These are phyloP conservation scores for Globisporangium nodosum DNA, from an alignment of 352 stramenopile species.

Conservation along the genomic window DNA sequence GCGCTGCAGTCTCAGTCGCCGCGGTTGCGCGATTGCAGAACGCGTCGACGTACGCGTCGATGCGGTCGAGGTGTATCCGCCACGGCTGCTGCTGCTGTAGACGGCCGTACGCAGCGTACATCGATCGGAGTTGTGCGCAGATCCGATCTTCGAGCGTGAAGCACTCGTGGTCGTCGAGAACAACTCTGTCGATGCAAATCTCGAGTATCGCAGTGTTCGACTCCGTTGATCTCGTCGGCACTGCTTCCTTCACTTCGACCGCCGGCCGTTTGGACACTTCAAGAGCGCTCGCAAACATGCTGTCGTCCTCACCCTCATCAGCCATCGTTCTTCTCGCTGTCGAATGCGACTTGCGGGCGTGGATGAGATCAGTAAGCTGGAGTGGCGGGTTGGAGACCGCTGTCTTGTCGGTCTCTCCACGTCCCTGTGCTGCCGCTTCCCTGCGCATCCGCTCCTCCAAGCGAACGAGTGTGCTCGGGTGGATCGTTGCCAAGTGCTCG, in stretches of 20 bases:
- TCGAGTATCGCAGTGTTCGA: conserved; percentile 25
- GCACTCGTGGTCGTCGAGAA: conserved; percentile 69
- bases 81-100: conserved; percentile 50
- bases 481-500: conserved; percentile 24
- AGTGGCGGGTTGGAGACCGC: not conserved
- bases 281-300: not conserved
- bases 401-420: not conserved
- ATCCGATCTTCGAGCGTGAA: conserved; percentile 67
- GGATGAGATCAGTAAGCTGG: conserved; percentile 6
- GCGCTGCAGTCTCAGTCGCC: not conserved
- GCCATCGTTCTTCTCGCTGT: no score
- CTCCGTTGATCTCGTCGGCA: not conserved
- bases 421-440: conserved; percentile 12
- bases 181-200: conserved; percentile 46
- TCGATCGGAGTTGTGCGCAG: conserved; percentile 46
- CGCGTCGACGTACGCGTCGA: conserved; percentile 36
- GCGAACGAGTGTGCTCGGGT: conserved; percentile 44
- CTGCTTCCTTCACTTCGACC: not conserved
- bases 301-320: not conserved
- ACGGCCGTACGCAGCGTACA: conserved; percentile 49
- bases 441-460: conserved; percentile 44
- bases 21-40: not conserved
- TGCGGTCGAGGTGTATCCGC: conserved; percentile 31
- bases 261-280: not conserved
- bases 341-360: not conserved